phyloP scores from a whole-genome alignment of 176 grass and related monocot genomes.

The Eleusine coracana region DNA sequence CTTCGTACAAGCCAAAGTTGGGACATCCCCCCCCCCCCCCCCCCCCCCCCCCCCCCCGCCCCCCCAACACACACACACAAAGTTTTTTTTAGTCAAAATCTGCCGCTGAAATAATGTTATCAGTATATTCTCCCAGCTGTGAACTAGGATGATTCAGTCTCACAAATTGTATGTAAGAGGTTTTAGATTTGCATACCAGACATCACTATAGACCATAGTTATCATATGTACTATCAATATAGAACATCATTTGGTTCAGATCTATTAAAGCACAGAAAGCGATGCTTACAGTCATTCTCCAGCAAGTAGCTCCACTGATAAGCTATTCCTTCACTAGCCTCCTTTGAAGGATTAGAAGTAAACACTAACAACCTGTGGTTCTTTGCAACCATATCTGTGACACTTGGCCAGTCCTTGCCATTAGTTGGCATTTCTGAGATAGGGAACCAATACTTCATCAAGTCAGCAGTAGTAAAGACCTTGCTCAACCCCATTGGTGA shows the following conservation, averaged over 20 bases:
- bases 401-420: slow-evolving; percentile 85
- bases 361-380: slow-evolving; percentile 82
- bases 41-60: too few relatives aligned
- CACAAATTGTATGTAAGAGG: not conserved
- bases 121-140: not conserved
- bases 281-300: slow-evolving; percentile 91
- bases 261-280: not conserved
- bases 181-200: not conserved
- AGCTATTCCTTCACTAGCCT: slow-evolving; percentile 87
- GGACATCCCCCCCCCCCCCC: too few relatives aligned
- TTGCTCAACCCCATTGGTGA: slow-evolving; percentile 81
- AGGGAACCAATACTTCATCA: slow-evolving; percentile 88
- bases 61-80: too few relatives aligned
- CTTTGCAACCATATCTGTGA: slow-evolving; percentile 87
- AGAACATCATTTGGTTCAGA: not conserved
- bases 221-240: not conserved
- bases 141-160: not conserved
- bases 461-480: slow-evolving; percentile 72
- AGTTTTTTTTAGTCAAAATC: too few relatives aligned
- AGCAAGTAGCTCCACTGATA: slow-evolving; percentile 92
- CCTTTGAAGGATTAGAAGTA: slow-evolving; percentile 87
- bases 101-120: too few relatives aligned
- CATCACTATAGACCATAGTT: not conserved
- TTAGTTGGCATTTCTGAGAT: slow-evolving; percentile 78
- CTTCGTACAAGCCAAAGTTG: not conserved